Evolutionary conservation across 495 filamentous ascomycete genomes (phyloP).

Genomic region (Tuber melanosporum): DNA sequence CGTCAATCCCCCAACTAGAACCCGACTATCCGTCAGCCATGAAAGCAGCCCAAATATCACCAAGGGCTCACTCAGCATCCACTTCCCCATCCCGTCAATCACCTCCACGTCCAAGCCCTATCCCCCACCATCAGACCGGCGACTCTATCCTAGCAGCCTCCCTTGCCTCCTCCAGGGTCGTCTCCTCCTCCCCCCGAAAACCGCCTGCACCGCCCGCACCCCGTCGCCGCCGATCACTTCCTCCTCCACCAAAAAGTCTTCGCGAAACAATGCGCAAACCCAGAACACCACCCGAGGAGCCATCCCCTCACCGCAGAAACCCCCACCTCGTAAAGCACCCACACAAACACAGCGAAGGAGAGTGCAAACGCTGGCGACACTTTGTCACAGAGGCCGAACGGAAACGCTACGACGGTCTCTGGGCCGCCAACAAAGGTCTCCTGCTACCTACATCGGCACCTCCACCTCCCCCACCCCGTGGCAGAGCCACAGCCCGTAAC

Average conservation of each 20-base stretch:
- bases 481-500: conserved; percentile 7
- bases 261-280: conserved; percentile 68
- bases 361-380: conserved; percentile 75
- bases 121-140: conserved; percentile 47
- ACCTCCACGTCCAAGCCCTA: conserved; percentile 31
- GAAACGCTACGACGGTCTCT: conserved; percentile 92
- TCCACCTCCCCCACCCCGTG: conserved; percentile 16
- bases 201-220: conserved; percentile 32
- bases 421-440: conserved; percentile 86
- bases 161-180: conserved; percentile 63
- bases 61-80: neutral
- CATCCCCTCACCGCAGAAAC: conserved; percentile 46
- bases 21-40: conserved; percentile 2
- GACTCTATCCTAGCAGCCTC: conserved; percentile 83
- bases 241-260: conserved; percentile 44
- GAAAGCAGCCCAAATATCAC: conserved; percentile 9
- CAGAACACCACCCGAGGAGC: conserved; percentile 56
- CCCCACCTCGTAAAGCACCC: conserved; percentile 52
- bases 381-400: conserved; percentile 69
- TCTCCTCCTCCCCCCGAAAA: conserved; percentile 48
- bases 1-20: conserved; percentile 12
- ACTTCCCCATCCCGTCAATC: conserved; percentile 3
- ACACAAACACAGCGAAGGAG: conserved; percentile 83
- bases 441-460: conserved; percentile 37
- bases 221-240: conserved; percentile 41